Percentiles rank a stretch among this genome's conserved stretches.
phyloP scores from a whole-genome alignment of 2,329 filamentous ascomycete species.

The Aspergillus tubingensis region DNA sequence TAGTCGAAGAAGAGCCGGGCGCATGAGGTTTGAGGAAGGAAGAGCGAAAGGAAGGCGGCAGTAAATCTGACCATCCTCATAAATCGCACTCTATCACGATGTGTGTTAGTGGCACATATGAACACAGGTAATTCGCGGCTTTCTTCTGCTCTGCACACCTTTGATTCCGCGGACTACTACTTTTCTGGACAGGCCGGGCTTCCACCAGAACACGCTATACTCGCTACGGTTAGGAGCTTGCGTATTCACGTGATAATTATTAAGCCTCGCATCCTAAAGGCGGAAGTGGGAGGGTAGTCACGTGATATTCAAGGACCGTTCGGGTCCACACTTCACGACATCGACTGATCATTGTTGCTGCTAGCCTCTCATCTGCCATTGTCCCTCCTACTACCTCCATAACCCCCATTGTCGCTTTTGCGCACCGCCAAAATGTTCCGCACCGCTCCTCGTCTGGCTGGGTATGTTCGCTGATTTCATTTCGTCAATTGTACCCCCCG shows the following conservation, averaged over 20 bases:
- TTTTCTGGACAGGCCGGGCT: conserved; percentile 15
- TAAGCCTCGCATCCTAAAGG: conserved; percentile 28
- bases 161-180: conserved; percentile 11
- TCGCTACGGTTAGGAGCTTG: conserved; percentile 14
- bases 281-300: conserved; percentile 37
- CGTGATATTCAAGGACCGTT: conserved; percentile 26
- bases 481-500: background rate
- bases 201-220: background rate
- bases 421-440: conserved; percentile 44
- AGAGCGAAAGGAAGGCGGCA: conserved; percentile 16
- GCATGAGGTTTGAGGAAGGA: conserved; percentile 36
- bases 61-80: conserved; percentile 33
- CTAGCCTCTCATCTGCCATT: conserved; percentile 28
- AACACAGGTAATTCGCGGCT: background rate
- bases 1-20: conserved; percentile 46
- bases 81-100: conserved; percentile 5
- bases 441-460: conserved; percentile 46
- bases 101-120: conserved; percentile 4
- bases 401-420: conserved; percentile 25
- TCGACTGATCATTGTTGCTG: conserved; percentile 27
- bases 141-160: conserved; percentile 8
- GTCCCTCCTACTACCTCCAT: conserved; percentile 27
- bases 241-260: conserved; percentile 23
- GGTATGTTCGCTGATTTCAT: conserved; percentile 36
- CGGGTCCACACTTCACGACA: conserved; percentile 32